phyloP scores from a whole-genome alignment of 2,329 filamentous ascomycete genomes.

The Trichothecium sympodiale region DNA sequence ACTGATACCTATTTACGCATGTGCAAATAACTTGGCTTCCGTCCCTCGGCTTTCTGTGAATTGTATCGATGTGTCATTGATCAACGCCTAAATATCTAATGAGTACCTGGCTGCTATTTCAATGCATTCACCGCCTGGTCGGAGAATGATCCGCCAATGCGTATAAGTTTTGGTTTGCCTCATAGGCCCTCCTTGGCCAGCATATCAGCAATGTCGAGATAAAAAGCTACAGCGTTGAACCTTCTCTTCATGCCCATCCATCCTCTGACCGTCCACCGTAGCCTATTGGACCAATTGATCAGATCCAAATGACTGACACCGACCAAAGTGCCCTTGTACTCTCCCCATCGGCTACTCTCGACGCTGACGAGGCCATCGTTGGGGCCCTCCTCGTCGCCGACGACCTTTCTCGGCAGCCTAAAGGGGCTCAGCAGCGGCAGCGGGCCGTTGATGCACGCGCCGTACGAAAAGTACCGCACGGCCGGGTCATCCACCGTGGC shows the following conservation, averaged over 20 bases:
- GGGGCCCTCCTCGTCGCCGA: conserved; percentile 40
- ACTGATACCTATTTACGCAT: conserved; percentile 17
- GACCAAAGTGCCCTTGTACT: conserved; percentile 52
- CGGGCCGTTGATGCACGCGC: conserved; percentile 32
- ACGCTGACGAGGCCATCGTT: conserved; percentile 62
- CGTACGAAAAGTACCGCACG: conserved; percentile 53
- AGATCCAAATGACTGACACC: conserved; percentile 53
- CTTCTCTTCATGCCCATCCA: conserved; percentile 42
- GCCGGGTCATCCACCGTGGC: conserved; percentile 37
- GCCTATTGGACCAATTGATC: conserved; percentile 56
- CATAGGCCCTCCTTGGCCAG: conserved; percentile 52
- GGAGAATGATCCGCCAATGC: no score
- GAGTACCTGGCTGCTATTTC: no score
- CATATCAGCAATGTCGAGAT: conserved; percentile 58
- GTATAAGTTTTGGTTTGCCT: no score
- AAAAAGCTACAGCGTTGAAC: conserved; percentile 59
- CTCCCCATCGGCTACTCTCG: conserved; percentile 48
- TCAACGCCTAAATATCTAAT: no score
- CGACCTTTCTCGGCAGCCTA: conserved; percentile 37
- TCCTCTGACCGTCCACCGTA: conserved; percentile 42
- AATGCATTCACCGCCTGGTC: no score
- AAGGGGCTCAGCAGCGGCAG: conserved; percentile 57
- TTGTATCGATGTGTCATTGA: no score
- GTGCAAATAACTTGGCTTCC: no score
- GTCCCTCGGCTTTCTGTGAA: not conserved